Evolutionary conservation across 768 basidiomycete species (phyloP).

Genomic region (Lactarius psammicola): DNA sequence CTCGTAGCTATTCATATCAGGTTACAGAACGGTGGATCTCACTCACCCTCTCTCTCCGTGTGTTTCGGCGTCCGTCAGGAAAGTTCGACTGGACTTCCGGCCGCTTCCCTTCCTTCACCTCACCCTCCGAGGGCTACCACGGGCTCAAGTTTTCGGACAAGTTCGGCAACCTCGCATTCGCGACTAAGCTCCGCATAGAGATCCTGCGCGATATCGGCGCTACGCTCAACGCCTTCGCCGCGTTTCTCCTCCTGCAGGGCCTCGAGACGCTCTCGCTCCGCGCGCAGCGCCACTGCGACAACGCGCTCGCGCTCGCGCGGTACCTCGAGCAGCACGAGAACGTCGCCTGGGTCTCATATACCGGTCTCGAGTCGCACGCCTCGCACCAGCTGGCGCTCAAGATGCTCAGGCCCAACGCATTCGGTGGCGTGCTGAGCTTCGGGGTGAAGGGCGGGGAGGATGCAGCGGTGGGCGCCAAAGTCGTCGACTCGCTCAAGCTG

Average conservation of each 20-base stretch:
- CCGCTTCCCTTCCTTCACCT: conserved; percentile 71
- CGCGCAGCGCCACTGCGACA: conserved; percentile 66
- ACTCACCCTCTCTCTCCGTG: background rate
- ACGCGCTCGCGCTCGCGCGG: conserved; percentile 66
- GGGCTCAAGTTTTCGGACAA: conserved; percentile 64
- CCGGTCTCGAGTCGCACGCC: conserved; percentile 61
- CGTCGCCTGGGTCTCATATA: conserved; percentile 77
- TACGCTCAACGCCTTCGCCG: conserved; percentile 64
- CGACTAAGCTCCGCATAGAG: conserved; percentile 62
- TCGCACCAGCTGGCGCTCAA: conserved; percentile 59
- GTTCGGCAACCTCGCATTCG: conserved; percentile 64
- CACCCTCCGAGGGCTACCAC: conserved; percentile 74
- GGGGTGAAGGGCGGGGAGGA: conserved; percentile 58
- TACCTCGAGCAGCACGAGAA: conserved; percentile 60
- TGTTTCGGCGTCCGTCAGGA: conserved; percentile 40
- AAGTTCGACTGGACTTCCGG: conserved; percentile 77
- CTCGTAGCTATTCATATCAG: background rate
- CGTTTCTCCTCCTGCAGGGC: conserved; percentile 75
- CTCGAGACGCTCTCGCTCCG: conserved; percentile 75
- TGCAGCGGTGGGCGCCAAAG: conserved; percentile 47
- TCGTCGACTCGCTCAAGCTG: conserved; percentile 69
- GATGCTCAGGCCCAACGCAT: conserved; percentile 54
- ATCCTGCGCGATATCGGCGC: conserved; percentile 68
- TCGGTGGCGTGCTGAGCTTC: conserved; percentile 75
- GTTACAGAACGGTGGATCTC: background rate